These are phyloP conservation scores for Allium fistulosum DNA, from an alignment of 106 monocot genomes.

Conservation along the genomic window DNA sequence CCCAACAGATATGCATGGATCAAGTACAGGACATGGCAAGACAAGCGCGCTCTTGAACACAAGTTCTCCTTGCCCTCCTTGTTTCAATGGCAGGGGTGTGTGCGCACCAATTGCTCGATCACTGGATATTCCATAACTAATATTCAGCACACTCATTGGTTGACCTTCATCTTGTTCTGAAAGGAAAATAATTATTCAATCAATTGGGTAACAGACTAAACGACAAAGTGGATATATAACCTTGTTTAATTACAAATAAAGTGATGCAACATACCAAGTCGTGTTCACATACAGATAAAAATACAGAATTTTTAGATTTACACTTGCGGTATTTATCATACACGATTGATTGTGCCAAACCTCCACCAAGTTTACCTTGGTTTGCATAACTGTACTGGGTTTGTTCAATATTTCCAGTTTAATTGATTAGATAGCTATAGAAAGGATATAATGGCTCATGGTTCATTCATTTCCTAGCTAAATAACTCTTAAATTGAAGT, in stretches of 20 bases:
- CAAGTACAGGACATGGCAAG: slow-evolving; percentile 73
- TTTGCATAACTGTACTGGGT: too few relatives aligned
- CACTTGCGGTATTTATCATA: background rate
- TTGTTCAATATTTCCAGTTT: too few relatives aligned
- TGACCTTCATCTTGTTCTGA: slow-evolving; percentile 30
- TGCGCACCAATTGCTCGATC: slow-evolving; percentile 81
- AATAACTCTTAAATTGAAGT: too few relatives aligned
- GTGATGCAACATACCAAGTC: background rate
- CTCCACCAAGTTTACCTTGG: too few relatives aligned
- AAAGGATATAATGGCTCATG: too few relatives aligned
- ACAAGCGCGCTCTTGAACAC: slow-evolving; percentile 56
- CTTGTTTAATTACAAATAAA: background rate
- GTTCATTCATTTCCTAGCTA: too few relatives aligned
- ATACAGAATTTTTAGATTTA: background rate
- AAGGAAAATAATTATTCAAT: slow-evolving; percentile 1
- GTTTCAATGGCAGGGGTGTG: slow-evolving; percentile 24
- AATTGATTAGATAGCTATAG: too few relatives aligned
- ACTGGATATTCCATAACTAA: slow-evolving; percentile 65
- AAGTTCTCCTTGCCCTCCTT: slow-evolving; percentile 23
- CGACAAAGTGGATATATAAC: background rate
- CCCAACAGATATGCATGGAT: slow-evolving; percentile 87
- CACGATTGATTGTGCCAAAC: too few relatives aligned
- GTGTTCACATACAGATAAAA: background rate
- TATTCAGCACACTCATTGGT: slow-evolving; percentile 68
- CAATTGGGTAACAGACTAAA: background rate